These are phyloP conservation scores for Exophiala alcalophila DNA, from an alignment of 2,329 filamentous ascomycete genomes.

Conservation along the genomic window DNA sequence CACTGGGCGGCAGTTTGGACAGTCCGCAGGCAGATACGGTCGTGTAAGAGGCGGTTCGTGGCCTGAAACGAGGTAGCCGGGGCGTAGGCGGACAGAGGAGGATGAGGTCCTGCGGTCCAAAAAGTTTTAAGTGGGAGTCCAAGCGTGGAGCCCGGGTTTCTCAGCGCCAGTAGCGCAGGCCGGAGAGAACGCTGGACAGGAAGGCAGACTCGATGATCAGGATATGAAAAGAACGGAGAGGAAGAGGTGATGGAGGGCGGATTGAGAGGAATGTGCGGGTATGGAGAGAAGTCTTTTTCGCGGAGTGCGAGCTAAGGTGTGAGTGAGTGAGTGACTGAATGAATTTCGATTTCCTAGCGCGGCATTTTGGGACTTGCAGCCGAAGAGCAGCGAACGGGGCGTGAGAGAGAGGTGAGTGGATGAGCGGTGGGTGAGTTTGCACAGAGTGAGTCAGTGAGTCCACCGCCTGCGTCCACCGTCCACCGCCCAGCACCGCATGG, in stretches of 20 bases:
- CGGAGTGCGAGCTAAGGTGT: constrained; percentile 13
- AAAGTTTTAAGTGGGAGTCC: constrained; percentile 21
- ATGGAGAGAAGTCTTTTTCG: constrained; percentile 22
- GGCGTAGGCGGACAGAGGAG: constrained; percentile 3
- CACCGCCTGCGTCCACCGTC: too few relatives aligned
- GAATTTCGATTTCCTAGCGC: constrained; percentile 26
- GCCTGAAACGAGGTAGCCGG: not conserved
- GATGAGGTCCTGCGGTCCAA: constrained; percentile 21
- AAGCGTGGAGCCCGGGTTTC: constrained; percentile 10
- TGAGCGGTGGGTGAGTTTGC: too few relatives aligned
- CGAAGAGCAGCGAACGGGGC: constrained; percentile 4
- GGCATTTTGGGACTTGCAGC: constrained; percentile 17
- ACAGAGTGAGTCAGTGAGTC: too few relatives aligned
- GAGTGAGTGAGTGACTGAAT: constrained; percentile 10
- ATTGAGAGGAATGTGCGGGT: constrained; percentile 14
- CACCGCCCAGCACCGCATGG: not conserved
- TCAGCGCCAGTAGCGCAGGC: constrained; percentile 8
- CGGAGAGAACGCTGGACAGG: constrained; percentile 15
- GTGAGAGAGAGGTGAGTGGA: too few relatives aligned
- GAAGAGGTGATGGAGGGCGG: constrained; percentile 11
- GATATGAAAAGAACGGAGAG: constrained; percentile 6
- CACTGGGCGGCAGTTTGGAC: not conserved
- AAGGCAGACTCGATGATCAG: constrained; percentile 3
- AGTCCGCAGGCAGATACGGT: not conserved
- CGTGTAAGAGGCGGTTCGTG: not conserved